Percentiles rank a stretch among this genome's conserved stretches.
These are phyloP conservation scores for Suillus subalutaceus DNA, from an alignment of 768 basidiomycete genomes.

Conservation along the genomic window DNA sequence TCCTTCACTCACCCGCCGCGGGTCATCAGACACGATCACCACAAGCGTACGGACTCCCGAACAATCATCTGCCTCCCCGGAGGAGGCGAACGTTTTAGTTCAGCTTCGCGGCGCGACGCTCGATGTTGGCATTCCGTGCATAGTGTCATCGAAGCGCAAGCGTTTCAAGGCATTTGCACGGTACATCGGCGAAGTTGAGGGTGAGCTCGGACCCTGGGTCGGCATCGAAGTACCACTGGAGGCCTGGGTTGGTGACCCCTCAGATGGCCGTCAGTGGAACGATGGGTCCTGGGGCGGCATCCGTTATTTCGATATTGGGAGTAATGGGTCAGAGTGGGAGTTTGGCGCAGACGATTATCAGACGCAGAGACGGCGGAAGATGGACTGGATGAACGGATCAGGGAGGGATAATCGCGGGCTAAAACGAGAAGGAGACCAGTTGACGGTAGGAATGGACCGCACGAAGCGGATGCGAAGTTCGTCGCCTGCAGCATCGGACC, in stretches of 20 bases:
- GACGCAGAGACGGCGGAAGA: slow-evolving; percentile 48
- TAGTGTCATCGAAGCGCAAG: slow-evolving; percentile 80
- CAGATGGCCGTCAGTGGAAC: slow-evolving; percentile 78
- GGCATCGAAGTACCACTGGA: slow-evolving; percentile 84
- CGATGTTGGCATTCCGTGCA: slow-evolving; percentile 88
- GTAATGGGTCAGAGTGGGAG: slow-evolving; percentile 62
- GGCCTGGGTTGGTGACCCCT: slow-evolving; percentile 50
- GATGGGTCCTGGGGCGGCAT: slow-evolving; percentile 84
- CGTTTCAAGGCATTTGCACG: slow-evolving; percentile 86
- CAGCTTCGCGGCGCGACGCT: slow-evolving; percentile 68
- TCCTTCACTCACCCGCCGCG: slow-evolving; percentile 25
- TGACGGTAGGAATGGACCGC: slow-evolving; percentile 40
- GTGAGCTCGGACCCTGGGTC: slow-evolving; percentile 85
- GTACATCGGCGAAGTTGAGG: slow-evolving; percentile 86
- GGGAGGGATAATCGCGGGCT: slow-evolving; percentile 32
- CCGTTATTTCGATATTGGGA: slow-evolving; percentile 80
- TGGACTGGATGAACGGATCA: slow-evolving; percentile 33
- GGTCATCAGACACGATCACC: slow-evolving; percentile 32
- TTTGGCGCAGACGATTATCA: slow-evolving; percentile 55
- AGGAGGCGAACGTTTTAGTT: slow-evolving; percentile 19
- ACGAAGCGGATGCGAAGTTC: slow-evolving; percentile 66
- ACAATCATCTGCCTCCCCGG: slow-evolving; percentile 27
- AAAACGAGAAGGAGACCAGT: slow-evolving; percentile 63
- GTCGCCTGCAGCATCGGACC: slow-evolving; percentile 64
- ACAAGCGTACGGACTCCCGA: slow-evolving; percentile 22